Conservation (phyloP, 306 rosid species). For the Dalbergia cultrata region DNA sequence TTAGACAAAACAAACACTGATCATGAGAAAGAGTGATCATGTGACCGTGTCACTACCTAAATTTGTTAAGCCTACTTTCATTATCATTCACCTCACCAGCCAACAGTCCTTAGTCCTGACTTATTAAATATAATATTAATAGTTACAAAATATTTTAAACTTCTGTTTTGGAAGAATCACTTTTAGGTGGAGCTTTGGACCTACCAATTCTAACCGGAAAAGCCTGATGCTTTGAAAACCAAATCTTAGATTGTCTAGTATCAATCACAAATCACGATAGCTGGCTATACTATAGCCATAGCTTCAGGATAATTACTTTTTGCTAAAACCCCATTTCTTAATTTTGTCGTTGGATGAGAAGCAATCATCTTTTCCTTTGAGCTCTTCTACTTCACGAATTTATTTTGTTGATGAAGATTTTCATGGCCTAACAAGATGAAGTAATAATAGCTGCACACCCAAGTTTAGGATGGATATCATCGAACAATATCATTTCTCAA, state of each 20-base stretch:
- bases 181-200: slow-evolving; percentile 51
- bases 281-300: slow-evolving; percentile 17
- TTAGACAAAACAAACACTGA: slow-evolving; percentile 36
- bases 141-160: slow-evolving; percentile 8
- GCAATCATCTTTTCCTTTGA: not conserved
- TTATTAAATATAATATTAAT: not conserved
- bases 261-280: slow-evolving; percentile 4
- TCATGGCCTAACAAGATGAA: not conserved
- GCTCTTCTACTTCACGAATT: not conserved
- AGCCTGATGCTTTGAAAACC: slow-evolving; percentile 34
- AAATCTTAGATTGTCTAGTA: slow-evolving; percentile 31
- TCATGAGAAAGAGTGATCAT: slow-evolving; percentile 46
- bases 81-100: slow-evolving; percentile 42
- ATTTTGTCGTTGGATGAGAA: slow-evolving; percentile 8
- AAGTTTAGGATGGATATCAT: not conserved
- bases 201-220: slow-evolving; percentile 50
- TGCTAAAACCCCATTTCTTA: slow-evolving; percentile 23
- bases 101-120: slow-evolving; percentile 22
- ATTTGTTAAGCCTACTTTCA: slow-evolving; percentile 32
- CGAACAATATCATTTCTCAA: not conserved
- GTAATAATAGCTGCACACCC: not conserved
- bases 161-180: slow-evolving; percentile 45
- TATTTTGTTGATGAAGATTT: not conserved
- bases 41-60: slow-evolving; percentile 46
- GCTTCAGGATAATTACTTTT: slow-evolving; percentile 20